Base-by-base conservation (phyloP, 2,329 filamentous ascomycete genomes). In the Apiospora rasikravindrae region DNA sequence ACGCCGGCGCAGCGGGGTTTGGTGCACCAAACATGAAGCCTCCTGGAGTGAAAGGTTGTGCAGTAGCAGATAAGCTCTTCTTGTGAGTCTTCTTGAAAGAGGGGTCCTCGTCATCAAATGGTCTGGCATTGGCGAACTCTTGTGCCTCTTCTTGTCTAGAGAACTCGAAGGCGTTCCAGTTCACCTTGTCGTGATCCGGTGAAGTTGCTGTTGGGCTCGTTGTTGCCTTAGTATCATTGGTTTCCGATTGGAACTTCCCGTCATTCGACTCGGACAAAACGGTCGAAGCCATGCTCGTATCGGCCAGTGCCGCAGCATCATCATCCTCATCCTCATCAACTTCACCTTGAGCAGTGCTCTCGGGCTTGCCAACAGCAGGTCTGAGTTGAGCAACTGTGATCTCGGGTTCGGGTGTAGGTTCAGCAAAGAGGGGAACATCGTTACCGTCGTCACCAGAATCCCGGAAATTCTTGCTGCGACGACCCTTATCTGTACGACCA, bases 361-460 rank as follows among this genome's bases (percentile, higher is more conserved):
- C 61, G 19, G 57, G 22, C 22, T 26, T 29, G 51, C 40, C 13
- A 73, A 70, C 45, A 74, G 45, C 45, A 26, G 45, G 68, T 74
- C 49, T 73, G 70, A 22, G 70, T 11, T 74, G 68, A 11, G 70
- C 61, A 26, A 67, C 61, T 78, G 76, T 5, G 71, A 72, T 19
- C 69, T 74, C 70, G 72, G 64, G 68, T 69, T 78, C 76, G 7
- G 80, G 78, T 1, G 83, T 84, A 19, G 86, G 87, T 69, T 89
- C 86, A 11, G 94, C 94, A 80, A 97, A 97, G 69, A 90, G 86
- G 29, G 93, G 92, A 33, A 96, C 90, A 69, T 92, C 89, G 77
- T 97, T 91, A 24, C 89, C 92, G 77, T 93, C 91, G 70, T 88
- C 89, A 24, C 86, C 88, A 66, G 83, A 87, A 73, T 89, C 90